Evolutionary conservation across 768 basidiomycete genomes (phyloP), one percentile per base, ranked within the genome.

Genomic region (Tubosaeta sp.): DNA sequence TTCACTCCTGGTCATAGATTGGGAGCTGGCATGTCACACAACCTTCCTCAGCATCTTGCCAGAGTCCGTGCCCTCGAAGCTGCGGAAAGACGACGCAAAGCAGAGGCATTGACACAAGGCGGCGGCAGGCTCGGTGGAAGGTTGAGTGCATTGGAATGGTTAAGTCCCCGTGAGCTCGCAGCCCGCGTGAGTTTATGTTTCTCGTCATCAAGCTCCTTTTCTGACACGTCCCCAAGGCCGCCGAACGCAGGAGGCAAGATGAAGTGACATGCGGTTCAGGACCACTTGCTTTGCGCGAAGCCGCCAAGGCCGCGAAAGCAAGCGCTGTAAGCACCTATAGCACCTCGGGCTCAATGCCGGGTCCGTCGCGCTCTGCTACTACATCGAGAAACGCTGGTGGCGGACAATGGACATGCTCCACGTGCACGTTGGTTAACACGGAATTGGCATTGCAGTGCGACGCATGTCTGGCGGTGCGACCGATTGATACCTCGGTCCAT

Each of bases 181-280:
- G 89, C 85, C 11, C 61, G 63, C 9, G 65, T 67, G 48, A 48
- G 65, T 43, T 76, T 79, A 72, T 85, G 85, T 57, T 61, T 67
- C 43, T 7, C 31, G 5, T 22, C 8, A 0, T 10, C 16, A 37
- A 34, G 19, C 32, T 43, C 7, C 51, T 49, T 51, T 27, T 51
- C 48, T 51, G 38, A 51, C 42, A 43, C 34, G 8, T 14, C 2
- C 37, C 27, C 46, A 48, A 97, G 93, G 95, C 95, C 45, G 95
- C 95, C 0, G 92, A 95, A 62, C 77, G 86, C 50, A 74, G 95
- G 56, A 73, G 76, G 12, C 71, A 72, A 11, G 93, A 97, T 61
- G 86, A 88, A 59, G 84, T 84, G 62, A 68, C 78, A 1, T 97
- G 95, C 57, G 88, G 77, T 2, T 83, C 79, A 10, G 86, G 84